Percentiles rank a stretch among this genome's conserved stretches.
phyloP scores from a whole-genome alignment of 345 rosid species.

The Gossypium arboreum region DNA sequence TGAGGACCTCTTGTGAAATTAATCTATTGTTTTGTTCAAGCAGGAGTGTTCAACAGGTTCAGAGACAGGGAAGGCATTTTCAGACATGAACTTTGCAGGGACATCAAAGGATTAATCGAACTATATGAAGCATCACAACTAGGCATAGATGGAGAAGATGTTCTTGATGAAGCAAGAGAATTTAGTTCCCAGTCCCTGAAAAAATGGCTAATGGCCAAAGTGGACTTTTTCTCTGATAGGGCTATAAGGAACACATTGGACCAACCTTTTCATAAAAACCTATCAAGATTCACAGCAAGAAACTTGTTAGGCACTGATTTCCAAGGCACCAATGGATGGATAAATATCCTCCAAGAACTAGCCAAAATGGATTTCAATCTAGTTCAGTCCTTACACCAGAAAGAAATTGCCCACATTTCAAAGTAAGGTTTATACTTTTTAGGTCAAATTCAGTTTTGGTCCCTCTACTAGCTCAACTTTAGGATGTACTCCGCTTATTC shows the following conservation, averaged over 20 bases:
- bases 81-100: slow-evolving; percentile 2
- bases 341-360: slow-evolving; percentile 28
- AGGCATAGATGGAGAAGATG: slow-evolving; percentile 43
- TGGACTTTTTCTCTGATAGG: slow-evolving; percentile 19
- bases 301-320: slow-evolving; percentile 4
- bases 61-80: slow-evolving; percentile 29
- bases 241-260: slow-evolving; percentile 21
- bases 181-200: slow-evolving; percentile 23
- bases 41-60: slow-evolving; percentile 34
- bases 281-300: slow-evolving; percentile 28
- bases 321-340: slow-evolving; percentile 26
- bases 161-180: slow-evolving; percentile 33
- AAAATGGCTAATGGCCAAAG: background rate
- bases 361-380: slow-evolving; percentile 33
- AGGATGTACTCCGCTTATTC: no score
- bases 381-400: slow-evolving; percentile 27
- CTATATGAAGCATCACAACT: slow-evolving; percentile 57
- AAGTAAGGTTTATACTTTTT: slow-evolving; percentile 20
- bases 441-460: no score
- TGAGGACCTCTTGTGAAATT: background rate
- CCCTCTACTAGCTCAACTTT: no score
- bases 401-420: slow-evolving; percentile 30
- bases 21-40: background rate
- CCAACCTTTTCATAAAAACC: slow-evolving; percentile 42
- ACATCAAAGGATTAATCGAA: slow-evolving; percentile 35